Evolutionary conservation across 129 eudicot genomes (phyloP).

Genomic region (Gnaphalium uliginosum): DNA sequence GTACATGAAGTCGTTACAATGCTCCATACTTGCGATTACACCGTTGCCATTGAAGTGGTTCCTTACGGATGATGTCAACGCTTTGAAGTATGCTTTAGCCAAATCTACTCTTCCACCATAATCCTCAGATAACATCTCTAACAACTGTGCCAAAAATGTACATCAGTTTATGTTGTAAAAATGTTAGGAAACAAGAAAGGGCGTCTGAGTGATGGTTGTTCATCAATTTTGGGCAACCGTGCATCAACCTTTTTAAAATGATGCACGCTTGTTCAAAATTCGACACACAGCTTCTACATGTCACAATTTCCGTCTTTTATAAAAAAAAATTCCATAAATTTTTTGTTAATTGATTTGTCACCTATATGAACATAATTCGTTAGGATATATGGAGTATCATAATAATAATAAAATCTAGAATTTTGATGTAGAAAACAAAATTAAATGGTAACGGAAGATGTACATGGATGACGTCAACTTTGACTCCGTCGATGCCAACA

Average conservation of each 20-base stretch:
- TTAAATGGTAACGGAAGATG: constrained; percentile 20
- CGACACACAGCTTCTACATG: too few species aligned
- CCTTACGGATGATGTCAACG: constrained; percentile 64
- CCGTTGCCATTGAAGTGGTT: constrained; percentile 90
- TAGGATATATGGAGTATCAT: too few species aligned
- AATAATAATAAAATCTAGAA: too few species aligned
- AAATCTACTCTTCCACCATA: constrained; percentile 89
- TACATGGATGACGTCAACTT: constrained; percentile 93
- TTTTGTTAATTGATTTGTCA: too few species aligned
- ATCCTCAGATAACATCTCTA: constrained; percentile 86
- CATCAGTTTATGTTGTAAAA: too few species aligned
- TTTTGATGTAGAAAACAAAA: neutral
- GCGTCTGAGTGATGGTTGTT: too few species aligned
- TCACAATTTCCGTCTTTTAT: too few species aligned
- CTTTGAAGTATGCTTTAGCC: constrained; percentile 82
- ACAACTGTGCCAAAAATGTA: constrained; percentile 25
- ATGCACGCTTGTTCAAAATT: too few species aligned
- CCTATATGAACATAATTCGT: neutral
- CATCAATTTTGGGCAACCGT: too few species aligned
- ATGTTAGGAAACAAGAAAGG: too few species aligned
- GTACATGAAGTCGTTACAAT: constrained; percentile 95
- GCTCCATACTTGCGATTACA: constrained; percentile 95
- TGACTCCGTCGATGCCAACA: constrained; percentile 89
- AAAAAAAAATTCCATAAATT: neutral
- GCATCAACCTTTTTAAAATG: too few species aligned